Evolutionary conservation across 192 early-diverging fungal genomes (phyloP), one percentile per base, ranked within the genome.

Genomic region (Coemansia sp.): DNA sequence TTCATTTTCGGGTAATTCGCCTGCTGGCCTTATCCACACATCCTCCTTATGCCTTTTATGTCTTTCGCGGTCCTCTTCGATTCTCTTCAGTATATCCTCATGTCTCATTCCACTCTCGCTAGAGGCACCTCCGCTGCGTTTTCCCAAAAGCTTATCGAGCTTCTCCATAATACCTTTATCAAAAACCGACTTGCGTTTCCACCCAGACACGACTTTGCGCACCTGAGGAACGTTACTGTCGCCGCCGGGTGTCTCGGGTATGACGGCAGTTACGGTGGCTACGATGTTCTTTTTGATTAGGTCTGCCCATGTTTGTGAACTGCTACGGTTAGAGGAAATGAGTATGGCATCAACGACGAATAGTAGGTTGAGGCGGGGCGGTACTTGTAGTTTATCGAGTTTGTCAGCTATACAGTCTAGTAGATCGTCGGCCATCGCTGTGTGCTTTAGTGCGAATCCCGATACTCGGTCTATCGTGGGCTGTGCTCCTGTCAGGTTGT

Each of bases 1-100:
- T 51, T 88, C 87, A 27, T 66, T 66, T 36, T 57, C 71, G 0
- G 74, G 66, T 20, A 31, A 11, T 49, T 82, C 84, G 55, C 75
- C 61, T 2, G 70, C 61, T 8, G 78, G 81, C 0, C 85, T 77
- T 13, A 84, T 78, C 87, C 87, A 88, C 22, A 73, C 78, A 20
- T 88, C 87, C 66, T 88, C 87, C 67, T 85, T 85, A 42, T 78
- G 70, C 3, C 79, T 54, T 60, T 88, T 88, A 44, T 88, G 87
- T 22, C 85, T 70, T 60, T 88, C 87, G 18, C 87, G 79, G 44
- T 88, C 87, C 70, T 88, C 87, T 51, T 88, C 87, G 12, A 88
- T 88, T 7, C 85, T 72, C 43, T 74, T 75, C 68, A 86, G 38
- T 3, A 88, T 88, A 38, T 88, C 82, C 63, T 79, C 68, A 41